These are phyloP conservation scores for Phaeotremella fagi DNA, from an alignment of 768 basidiomycete species.

Conservation along the genomic window DNA sequence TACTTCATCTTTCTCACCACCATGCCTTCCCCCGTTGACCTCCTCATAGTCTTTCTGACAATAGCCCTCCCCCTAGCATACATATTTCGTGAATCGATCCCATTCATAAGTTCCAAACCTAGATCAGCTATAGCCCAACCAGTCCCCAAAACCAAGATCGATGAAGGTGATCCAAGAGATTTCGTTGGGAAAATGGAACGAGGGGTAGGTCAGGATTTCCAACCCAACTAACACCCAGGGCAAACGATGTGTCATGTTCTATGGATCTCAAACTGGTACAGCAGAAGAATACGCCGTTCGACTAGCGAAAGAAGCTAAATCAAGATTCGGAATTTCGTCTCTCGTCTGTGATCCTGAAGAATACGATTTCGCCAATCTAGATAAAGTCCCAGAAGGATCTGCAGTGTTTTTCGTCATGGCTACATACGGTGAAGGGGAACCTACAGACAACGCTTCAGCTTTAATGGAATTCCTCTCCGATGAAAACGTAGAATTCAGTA, in stretches of 20 bases:
- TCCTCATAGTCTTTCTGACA: slow-evolving; percentile 49
- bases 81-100: slow-evolving; percentile 40
- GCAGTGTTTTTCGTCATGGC: slow-evolving; percentile 94
- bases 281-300: slow-evolving; percentile 96
- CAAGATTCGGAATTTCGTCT: slow-evolving; percentile 89
- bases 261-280: slow-evolving; percentile 96
- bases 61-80: slow-evolving; percentile 51
- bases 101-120: slow-evolving; percentile 37
- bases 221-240: slow-evolving; percentile 5
- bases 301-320: slow-evolving; percentile 95
- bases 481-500: slow-evolving; percentile 76
- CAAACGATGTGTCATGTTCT: slow-evolving; percentile 66
- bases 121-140: slow-evolving; percentile 5
- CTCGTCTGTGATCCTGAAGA: slow-evolving; percentile 98
- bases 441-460: slow-evolving; percentile 93
- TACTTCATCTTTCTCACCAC: too few species aligned
- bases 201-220: slow-evolving; percentile 58
- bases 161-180: slow-evolving; percentile 82
- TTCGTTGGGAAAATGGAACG: slow-evolving; percentile 93
- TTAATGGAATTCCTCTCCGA: slow-evolving; percentile 90
- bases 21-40: slow-evolving; percentile 45
- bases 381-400: slow-evolving; percentile 78
- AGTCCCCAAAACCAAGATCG: slow-evolving; percentile 52
- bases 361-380: slow-evolving; percentile 96
- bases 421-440: slow-evolving; percentile 98